Evolutionary conservation across 2,329 filamentous ascomycete genomes (phyloP), one percentile per base, ranked within the genome.

Genomic region (Phoma herbarum): DNA sequence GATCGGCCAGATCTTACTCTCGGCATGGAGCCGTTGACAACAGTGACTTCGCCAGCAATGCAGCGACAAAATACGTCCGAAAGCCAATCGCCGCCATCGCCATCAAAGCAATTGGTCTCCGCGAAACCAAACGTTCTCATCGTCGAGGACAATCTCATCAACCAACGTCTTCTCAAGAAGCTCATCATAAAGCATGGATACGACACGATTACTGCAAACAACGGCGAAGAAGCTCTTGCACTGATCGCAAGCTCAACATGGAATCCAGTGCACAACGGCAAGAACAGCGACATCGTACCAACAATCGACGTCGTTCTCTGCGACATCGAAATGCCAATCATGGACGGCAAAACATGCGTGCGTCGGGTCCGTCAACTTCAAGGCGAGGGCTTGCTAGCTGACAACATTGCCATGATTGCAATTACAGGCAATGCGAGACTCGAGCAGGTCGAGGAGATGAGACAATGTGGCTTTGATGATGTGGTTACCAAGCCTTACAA

Each of bases 401-500:
- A 26, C 11, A 26, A 29, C 4, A 70, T 70, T 51, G 54, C 70
- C 3, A 61, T 73, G 41, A 66, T 75, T 22, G 69, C 65, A 1
- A 65, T 72, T 6, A 74, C 69, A 11, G 72, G 67, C 6, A 75
- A 75, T 55, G 72, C 68, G n/a, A 59, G 72, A 31, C 53, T 44
- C n/a, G 66, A 73, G 51, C 72, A 75, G 56, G 61, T 72, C 68
- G 66, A 26, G 73, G 74, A 55, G 72, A 76, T 74, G 55, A 47
- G 29, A 20, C 41, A 37, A 29, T 58, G 31, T 22, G 31, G 29
- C 3, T 49, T 58, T 12, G 79, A 82, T 62, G 80, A 81, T 60
- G 80, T 82, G 12, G 79, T 82, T 12, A 77, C 74, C 16, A 82
- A 82, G 62, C 80, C 80, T 1, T 82, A 82, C 63, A 74, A 79